A percentile compares a stretch with the other conserved stretches of the same genome.
Evolutionary conservation across 805 yeast species (phyloP).

Genomic region (Candida vaughaniae): DNA sequence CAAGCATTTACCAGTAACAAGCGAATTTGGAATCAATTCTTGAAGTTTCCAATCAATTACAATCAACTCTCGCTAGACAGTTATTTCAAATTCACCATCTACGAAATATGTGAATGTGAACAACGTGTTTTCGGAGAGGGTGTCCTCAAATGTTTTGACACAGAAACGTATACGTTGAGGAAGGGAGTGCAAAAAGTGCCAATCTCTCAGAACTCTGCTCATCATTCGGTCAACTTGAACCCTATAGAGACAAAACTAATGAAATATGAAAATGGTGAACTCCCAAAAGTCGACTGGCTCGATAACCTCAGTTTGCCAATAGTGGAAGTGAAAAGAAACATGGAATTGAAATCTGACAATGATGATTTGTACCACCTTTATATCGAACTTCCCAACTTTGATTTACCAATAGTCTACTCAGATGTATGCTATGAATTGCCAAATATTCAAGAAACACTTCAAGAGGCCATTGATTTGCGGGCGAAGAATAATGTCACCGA

Average conservation of each 20-base stretch:
- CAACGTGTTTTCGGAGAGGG: slow-evolving; percentile 60
- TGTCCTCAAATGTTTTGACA: slow-evolving; percentile 57
- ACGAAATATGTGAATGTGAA: slow-evolving; percentile 63
- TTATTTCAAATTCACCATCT: slow-evolving; percentile 57
- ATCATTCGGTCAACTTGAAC: slow-evolving; percentile 20
- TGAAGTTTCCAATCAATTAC: slow-evolving; percentile 68
- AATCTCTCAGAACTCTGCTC: slow-evolving; percentile 19
- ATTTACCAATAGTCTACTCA: slow-evolving; percentile 41
- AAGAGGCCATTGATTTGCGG: background rate
- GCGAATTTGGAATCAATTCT: slow-evolving; percentile 70
- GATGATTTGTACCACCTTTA: slow-evolving; percentile 23
- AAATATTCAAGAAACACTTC: slow-evolving; percentile 2
- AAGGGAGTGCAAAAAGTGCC: slow-evolving; percentile 65
- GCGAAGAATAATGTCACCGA: slow-evolving; percentile 3
- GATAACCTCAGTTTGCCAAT: slow-evolving; percentile 47
- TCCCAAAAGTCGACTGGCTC: slow-evolving; percentile 65
- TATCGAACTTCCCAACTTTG: slow-evolving; percentile 44
- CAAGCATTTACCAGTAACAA: slow-evolving; percentile 29
- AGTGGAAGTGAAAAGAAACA: slow-evolving; percentile 7
- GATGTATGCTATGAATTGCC: slow-evolving; percentile 20
- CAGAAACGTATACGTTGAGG: slow-evolving; percentile 52
- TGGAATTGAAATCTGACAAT: background rate
- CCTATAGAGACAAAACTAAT: slow-evolving; percentile 54
- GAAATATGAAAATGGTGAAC: slow-evolving; percentile 66
- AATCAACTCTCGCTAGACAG: slow-evolving; percentile 68